Evolutionary conservation across 768 basidiomycete species (phyloP).

Genomic region (Suillus lakei): DNA sequence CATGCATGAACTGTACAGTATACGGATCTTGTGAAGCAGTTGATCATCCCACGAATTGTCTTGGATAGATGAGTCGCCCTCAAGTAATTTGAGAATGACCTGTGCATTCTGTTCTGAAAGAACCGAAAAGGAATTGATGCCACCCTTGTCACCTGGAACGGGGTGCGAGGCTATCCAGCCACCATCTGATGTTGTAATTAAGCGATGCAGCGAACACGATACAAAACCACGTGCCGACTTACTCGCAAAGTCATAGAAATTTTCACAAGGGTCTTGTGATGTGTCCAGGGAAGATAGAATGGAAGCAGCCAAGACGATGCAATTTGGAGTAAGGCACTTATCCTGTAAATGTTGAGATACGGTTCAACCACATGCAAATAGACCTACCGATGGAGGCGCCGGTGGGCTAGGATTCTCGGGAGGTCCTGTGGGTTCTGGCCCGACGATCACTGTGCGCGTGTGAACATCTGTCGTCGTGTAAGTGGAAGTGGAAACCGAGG

Average conservation of each 20-base stretch:
- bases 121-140: constrained; percentile 72
- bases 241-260: constrained; percentile 95
- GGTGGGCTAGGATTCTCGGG: constrained; percentile 58
- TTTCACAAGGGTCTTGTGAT: constrained; percentile 89
- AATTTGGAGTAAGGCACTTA: constrained; percentile 76
- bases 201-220: constrained; percentile 13
- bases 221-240: constrained; percentile 37
- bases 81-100: constrained; percentile 74
- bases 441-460: constrained; percentile 46
- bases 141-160: constrained; percentile 84
- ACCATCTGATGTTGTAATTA: constrained; percentile 56
- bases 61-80: constrained; percentile 44
- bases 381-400: constrained; percentile 55
- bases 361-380: not conserved
- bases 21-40: constrained; percentile 66
- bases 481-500: constrained; percentile 37
- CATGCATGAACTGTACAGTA: constrained; percentile 82
- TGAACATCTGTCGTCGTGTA: constrained; percentile 41
- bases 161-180: constrained; percentile 87
- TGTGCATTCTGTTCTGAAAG: constrained; percentile 79
- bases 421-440: constrained; percentile 44
- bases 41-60: constrained; percentile 53
- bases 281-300: constrained; percentile 83
- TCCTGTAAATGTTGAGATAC: constrained; percentile 44
- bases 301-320: constrained; percentile 81